Evolutionary conservation across 2,329 filamentous ascomycete species (phyloP).

Genomic region (Calonectria pseudoturangicola): DNA sequence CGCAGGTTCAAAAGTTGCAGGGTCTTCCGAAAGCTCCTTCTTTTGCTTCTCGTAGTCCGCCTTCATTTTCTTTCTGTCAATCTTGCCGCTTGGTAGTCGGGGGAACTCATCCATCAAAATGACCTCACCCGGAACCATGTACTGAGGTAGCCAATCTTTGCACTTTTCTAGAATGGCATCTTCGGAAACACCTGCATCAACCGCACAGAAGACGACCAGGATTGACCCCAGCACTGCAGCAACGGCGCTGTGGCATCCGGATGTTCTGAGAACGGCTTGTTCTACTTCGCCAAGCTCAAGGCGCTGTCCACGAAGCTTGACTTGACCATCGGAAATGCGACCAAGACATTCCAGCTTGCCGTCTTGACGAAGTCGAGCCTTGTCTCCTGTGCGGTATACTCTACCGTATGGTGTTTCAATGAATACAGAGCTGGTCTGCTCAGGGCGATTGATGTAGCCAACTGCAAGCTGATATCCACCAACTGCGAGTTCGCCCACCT

Average conservation of each 20-base stretch:
- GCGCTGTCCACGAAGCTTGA: conserved; percentile 90
- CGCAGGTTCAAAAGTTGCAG: conserved; percentile 38
- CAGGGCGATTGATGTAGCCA: conserved; percentile 87
- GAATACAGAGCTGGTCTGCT: conserved; percentile 84
- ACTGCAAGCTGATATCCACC: conserved; percentile 87
- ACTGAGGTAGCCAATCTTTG: conserved; percentile 84
- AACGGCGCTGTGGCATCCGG: conserved; percentile 78
- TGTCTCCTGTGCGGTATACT: conserved; percentile 91
- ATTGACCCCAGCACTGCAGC: conserved; percentile 80
- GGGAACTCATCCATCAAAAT: conserved; percentile 80
- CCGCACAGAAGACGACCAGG: conserved; percentile 84
- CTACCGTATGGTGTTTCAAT: conserved; percentile 80
- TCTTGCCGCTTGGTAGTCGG: conserved; percentile 87
- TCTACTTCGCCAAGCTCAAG: conserved; percentile 88
- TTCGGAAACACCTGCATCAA: conserved; percentile 62
- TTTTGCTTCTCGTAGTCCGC: conserved; percentile 63
- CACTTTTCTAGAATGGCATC: conserved; percentile 75
- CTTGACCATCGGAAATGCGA: conserved; percentile 85
- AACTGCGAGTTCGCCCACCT: conserved; percentile 86
- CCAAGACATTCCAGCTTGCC: conserved; percentile 89
- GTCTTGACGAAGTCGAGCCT: conserved; percentile 79
- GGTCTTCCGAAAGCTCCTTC: conserved; percentile 27
- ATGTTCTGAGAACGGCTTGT: conserved; percentile 77
- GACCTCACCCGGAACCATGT: conserved; percentile 88
- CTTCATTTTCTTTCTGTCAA: conserved; percentile 81